Conservation (phyloP, 1,139 yeast genomes). For the Blastobotrys petasosporus region DNA sequence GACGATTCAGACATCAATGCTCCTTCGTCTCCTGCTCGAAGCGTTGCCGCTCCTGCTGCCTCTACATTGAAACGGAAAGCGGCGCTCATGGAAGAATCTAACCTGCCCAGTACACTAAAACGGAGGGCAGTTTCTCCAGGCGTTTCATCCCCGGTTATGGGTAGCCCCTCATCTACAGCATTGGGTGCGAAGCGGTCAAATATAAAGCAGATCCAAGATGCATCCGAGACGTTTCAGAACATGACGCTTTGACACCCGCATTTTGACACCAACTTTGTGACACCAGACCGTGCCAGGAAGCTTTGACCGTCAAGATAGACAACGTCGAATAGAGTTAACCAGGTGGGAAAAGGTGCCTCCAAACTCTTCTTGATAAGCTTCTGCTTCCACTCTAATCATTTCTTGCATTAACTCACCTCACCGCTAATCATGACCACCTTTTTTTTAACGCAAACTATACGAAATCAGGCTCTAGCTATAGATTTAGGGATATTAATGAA, state of each 20-base stretch:
- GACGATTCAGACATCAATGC: conserved; percentile 20
- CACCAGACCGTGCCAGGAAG: too few species aligned
- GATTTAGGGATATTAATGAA: too few species aligned
- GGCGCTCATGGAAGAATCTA: conserved; percentile 21
- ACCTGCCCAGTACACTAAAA: conserved; percentile 19
- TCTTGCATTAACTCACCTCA: too few species aligned
- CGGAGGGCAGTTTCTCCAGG: conserved; percentile 32
- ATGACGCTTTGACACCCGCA: conserved; percentile 22
- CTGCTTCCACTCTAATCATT: too few species aligned
- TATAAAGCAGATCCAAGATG: conserved; percentile 29
- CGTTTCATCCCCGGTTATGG: conserved; percentile 17
- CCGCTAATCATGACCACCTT: too few species aligned
- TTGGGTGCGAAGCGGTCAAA: conserved; percentile 24
- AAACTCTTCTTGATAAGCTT: too few species aligned
- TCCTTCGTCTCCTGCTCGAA: conserved; percentile 11
- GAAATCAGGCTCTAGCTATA: too few species aligned
- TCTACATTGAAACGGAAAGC: conserved; percentile 12
- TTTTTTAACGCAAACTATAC: too few species aligned
- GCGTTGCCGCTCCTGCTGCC: conserved; percentile 1
- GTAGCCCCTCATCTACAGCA: conserved; percentile 18
- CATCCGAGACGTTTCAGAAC: conserved; percentile 27
- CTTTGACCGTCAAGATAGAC: too few species aligned
- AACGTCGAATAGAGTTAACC: too few species aligned
- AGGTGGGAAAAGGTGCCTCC: too few species aligned
- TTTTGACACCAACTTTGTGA: too few species aligned